Conservation (phyloP, 1,139 yeast genomes). For the Eremothecium coryli region DNA sequence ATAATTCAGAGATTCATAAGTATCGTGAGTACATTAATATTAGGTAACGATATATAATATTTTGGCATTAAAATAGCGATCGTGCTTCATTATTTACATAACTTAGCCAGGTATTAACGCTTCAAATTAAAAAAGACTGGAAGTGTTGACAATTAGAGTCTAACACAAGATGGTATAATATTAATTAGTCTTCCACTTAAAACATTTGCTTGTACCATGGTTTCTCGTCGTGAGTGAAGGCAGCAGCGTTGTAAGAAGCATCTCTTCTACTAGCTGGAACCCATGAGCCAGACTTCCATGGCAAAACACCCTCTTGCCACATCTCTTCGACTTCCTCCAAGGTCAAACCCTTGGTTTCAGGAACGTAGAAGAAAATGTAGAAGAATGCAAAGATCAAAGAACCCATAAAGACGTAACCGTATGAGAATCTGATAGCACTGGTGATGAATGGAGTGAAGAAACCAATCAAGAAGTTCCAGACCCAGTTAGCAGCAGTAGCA, state of each 20-base stretch:
- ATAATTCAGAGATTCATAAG: too few relatives aligned
- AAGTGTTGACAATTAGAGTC: too few relatives aligned
- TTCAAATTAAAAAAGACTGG: too few relatives aligned
- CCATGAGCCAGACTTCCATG: constrained; percentile 26
- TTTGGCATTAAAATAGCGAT: too few relatives aligned
- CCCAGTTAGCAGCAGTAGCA: constrained; percentile 67
- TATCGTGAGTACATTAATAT: too few relatives aligned
- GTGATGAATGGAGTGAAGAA: constrained; percentile 71
- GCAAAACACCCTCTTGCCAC: constrained; percentile 31
- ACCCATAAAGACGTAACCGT: constrained; percentile 70
- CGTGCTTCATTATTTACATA: too few relatives aligned
- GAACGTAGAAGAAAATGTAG: constrained; percentile 58
- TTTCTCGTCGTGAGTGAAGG: constrained; percentile 35
- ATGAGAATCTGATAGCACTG: constrained; percentile 44
- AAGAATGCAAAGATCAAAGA: constrained; percentile 51
- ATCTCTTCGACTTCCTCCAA: constrained; percentile 65
- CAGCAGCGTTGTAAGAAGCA: too few relatives aligned
- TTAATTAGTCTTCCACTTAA: too few relatives aligned
- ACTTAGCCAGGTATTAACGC: too few relatives aligned
- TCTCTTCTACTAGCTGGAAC: constrained; percentile 24
- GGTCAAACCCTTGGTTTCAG: constrained; percentile 62
- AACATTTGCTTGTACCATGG: constrained; percentile 25
- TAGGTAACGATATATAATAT: too few relatives aligned
- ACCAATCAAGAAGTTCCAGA: constrained; percentile 71
- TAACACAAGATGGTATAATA: too few relatives aligned